phyloP scores from a whole-genome alignment of 2,329 filamentous ascomycete species.

The Trichoderma aggressivum region DNA sequence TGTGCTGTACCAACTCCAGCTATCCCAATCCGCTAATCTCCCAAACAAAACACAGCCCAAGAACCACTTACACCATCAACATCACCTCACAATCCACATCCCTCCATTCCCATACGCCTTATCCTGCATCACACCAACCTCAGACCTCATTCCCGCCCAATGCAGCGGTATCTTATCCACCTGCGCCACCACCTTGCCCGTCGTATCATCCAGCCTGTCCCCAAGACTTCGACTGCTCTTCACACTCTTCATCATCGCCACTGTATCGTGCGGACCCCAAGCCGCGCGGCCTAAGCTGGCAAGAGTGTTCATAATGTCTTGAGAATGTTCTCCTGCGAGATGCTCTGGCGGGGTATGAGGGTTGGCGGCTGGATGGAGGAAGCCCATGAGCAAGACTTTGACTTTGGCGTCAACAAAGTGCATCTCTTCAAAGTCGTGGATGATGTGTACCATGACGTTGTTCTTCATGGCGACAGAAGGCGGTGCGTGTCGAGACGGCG shows the following conservation, averaged over 20 bases:
- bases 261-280: conserved; percentile 43
- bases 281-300: conserved; percentile 45
- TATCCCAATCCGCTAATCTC: neutral
- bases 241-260: conserved; percentile 36
- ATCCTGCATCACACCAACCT: conserved; percentile 46
- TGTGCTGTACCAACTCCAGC: neutral
- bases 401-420: conserved; percentile 44
- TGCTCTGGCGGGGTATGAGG: conserved; percentile 23
- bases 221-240: conserved; percentile 42
- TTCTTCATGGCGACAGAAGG: conserved; percentile 48
- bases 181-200: conserved; percentile 49
- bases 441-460: conserved; percentile 51
- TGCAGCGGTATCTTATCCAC: conserved; percentile 59
- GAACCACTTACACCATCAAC: neutral
- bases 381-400: conserved; percentile 58
- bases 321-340: conserved; percentile 31
- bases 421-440: conserved; percentile 46
- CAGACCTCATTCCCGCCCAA: conserved; percentile 54
- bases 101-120: conserved; percentile 48
- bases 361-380: conserved; percentile 41
- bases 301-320: conserved; percentile 43
- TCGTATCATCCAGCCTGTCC: conserved; percentile 47
- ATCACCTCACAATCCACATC: conserved; percentile 41
- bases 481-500: conserved; percentile 45
- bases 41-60: neutral